Conservation (phyloP, 2,329 filamentous ascomycete species). For the Diplocarpon rosae region DNA sequence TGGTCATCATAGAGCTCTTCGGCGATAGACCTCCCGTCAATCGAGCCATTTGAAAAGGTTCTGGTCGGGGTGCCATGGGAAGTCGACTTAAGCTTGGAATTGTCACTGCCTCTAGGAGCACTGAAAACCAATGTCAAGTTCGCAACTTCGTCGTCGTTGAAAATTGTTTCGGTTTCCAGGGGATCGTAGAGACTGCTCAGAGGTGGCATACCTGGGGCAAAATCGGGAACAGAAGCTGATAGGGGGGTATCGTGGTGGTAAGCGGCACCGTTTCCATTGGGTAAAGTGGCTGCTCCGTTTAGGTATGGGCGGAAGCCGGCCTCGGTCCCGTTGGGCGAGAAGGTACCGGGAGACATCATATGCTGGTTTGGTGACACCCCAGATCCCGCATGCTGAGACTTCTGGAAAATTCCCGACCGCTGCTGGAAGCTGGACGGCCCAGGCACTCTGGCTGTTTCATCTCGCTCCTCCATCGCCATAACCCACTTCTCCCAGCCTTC, state of each 20-base stretch:
- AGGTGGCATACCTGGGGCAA: slow-evolving; percentile 27
- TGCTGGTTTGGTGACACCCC: slow-evolving; percentile 22
- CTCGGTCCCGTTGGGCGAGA: slow-evolving; percentile 26
- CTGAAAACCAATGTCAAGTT: slow-evolving; percentile 40
- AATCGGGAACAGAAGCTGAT: slow-evolving; percentile 53
- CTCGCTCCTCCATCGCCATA: slow-evolving; percentile 57
- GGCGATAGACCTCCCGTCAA: slow-evolving; percentile 40
- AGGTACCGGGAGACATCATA: slow-evolving; percentile 21
- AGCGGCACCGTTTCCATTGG: slow-evolving; percentile 31
- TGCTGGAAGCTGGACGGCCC: slow-evolving; percentile 41
- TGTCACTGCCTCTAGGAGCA: slow-evolving; percentile 29
- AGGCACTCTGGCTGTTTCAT: slow-evolving; percentile 61
- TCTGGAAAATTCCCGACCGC: slow-evolving; percentile 12
- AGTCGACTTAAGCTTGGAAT: slow-evolving; percentile 26
- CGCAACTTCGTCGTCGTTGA: slow-evolving; percentile 41
- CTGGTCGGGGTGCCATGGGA: slow-evolving; percentile 33
- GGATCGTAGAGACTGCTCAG: slow-evolving; percentile 17
- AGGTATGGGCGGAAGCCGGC: slow-evolving; percentile 16
- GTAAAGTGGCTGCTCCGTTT: slow-evolving; percentile 13
- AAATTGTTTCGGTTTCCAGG: slow-evolving; percentile 30
- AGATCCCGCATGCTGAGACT: slow-evolving; percentile 18
- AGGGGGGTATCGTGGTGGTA: slow-evolving; percentile 38
- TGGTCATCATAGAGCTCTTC: slow-evolving; percentile 35
- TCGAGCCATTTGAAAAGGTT: slow-evolving; percentile 44
- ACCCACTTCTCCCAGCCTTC: slow-evolving; percentile 76